phyloP scores from a whole-genome alignment of 352 stramenopile genomes.

The Pythium brassicae region DNA sequence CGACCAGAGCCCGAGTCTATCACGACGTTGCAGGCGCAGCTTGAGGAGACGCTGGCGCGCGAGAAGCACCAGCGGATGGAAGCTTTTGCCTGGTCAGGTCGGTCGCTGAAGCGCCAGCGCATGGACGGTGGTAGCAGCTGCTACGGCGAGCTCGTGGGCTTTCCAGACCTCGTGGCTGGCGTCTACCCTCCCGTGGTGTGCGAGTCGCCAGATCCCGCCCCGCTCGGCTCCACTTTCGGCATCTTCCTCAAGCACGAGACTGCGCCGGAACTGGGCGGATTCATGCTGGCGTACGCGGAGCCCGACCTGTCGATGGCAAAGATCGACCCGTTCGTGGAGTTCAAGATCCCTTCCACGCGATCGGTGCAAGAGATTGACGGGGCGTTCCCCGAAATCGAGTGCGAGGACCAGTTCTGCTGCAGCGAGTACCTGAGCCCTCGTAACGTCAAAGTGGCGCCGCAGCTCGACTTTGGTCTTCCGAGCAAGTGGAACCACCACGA shows the following conservation, averaged over 20 bases:
- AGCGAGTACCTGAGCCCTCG: slow-evolving; percentile 4
- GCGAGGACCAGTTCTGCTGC: slow-evolving; percentile 9
- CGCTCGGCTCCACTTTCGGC: background rate
- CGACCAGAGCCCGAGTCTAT: slow-evolving; percentile 19
- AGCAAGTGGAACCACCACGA: slow-evolving; percentile 36
- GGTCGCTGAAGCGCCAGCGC: slow-evolving; percentile 2
- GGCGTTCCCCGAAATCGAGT: slow-evolving; percentile 13
- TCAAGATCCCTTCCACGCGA: slow-evolving; percentile 3
- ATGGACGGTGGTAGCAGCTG: background rate
- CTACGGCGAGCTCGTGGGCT: background rate
- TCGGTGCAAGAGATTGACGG: slow-evolving; percentile 8
- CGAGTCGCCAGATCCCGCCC: background rate
- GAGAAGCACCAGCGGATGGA: background rate
- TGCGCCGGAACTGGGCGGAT: slow-evolving; percentile 1
- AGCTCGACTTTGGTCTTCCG: slow-evolving; percentile 50
- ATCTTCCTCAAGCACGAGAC: background rate
- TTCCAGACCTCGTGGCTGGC: slow-evolving; percentile 7
- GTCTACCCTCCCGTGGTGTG: background rate
- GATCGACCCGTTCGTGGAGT: background rate
- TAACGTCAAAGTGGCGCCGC: background rate
- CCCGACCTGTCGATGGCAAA: slow-evolving; percentile 2
- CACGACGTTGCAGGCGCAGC: slow-evolving; percentile 8
- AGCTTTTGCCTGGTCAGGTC: background rate
- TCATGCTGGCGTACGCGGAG: slow-evolving; percentile 7
- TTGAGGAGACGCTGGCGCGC: slow-evolving; percentile 6